A percentile compares a stretch with the other conserved stretches of the same genome.
These are phyloP conservation scores for Hygrophorus russula DNA, from an alignment of 768 basidiomycete genomes.

Conservation along the genomic window DNA sequence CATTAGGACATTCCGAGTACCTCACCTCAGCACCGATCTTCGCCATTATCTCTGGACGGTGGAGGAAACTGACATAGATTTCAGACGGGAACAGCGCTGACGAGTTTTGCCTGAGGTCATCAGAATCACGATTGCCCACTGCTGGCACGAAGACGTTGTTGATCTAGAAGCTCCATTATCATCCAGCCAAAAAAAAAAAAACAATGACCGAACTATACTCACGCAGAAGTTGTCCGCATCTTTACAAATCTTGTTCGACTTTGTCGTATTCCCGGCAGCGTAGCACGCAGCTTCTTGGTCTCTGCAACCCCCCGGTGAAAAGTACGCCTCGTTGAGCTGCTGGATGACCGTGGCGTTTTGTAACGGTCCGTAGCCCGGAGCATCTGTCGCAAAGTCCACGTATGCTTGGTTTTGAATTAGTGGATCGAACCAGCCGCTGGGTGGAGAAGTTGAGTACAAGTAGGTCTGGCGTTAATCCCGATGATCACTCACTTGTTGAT, in stretches of 20 bases:
- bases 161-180: conserved; percentile 17
- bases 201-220: conserved; percentile 17
- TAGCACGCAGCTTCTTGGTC: conserved; percentile 47
- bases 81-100: conserved; percentile 15
- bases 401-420: conserved; percentile 52
- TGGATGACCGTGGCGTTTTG: conserved; percentile 33
- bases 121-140: conserved; percentile 37
- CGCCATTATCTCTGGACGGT: conserved; percentile 7
- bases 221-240: conserved; percentile 48
- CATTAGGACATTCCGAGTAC: conserved; percentile 39
- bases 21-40: conserved; percentile 41
- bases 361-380: conserved; percentile 58
- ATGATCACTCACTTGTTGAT: conserved; percentile 40
- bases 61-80: too few species aligned
- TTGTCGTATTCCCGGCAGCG: conserved; percentile 31
- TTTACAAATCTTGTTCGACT: conserved; percentile 39
- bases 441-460: background rate
- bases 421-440: conserved; percentile 57
- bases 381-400: conserved; percentile 46
- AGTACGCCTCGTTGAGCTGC: conserved; percentile 38
- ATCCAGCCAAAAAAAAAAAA: background rate
- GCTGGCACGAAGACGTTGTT: conserved; percentile 39
- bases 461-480: background rate
- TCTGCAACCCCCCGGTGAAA: conserved; percentile 35
- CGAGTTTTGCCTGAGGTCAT: conserved; percentile 49